A percentile compares a stretch with the other conserved stretches of the same genome.
phyloP scores from a whole-genome alignment of 257 asterid species.

The Solanum sparsipilum region DNA sequence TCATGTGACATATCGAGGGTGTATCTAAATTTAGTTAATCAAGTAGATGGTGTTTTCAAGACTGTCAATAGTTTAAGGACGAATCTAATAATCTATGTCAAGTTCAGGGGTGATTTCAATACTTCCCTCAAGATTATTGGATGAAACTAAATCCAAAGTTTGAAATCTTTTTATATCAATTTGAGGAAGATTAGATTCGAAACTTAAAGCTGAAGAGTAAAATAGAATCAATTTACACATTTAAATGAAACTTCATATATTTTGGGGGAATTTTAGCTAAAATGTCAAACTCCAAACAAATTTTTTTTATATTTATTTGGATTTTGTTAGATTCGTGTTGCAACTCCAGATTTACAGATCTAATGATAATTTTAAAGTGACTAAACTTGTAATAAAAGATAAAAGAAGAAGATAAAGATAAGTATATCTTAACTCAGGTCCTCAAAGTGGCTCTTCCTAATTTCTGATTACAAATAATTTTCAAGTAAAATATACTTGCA shows the following conservation, averaged over 20 bases:
- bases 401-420: too few species aligned
- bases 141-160: background rate
- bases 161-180: background rate
- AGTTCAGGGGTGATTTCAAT: too few species aligned
- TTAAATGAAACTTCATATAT: background rate
- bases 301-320: too few species aligned
- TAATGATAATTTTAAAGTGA: background rate
- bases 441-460: background rate
- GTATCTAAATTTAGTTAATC: background rate
- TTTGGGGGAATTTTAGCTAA: background rate
- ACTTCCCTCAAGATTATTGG: background rate
- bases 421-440: background rate
- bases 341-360: background rate
- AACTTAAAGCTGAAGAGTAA: too few species aligned
- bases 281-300: background rate
- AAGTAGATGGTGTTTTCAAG: background rate
- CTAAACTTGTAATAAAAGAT: background rate
- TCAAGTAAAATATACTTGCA: background rate
- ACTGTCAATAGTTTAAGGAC: background rate
- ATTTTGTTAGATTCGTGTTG: too few species aligned
- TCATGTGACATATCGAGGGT: accelerated
- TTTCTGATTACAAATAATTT: background rate
- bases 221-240: too few species aligned
- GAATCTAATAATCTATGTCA: too few species aligned
- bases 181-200: background rate